Evolutionary conservation across 345 rosid genomes (phyloP), one percentile per base, ranked within the genome.

Genomic region (Corchorus olitorius): DNA sequence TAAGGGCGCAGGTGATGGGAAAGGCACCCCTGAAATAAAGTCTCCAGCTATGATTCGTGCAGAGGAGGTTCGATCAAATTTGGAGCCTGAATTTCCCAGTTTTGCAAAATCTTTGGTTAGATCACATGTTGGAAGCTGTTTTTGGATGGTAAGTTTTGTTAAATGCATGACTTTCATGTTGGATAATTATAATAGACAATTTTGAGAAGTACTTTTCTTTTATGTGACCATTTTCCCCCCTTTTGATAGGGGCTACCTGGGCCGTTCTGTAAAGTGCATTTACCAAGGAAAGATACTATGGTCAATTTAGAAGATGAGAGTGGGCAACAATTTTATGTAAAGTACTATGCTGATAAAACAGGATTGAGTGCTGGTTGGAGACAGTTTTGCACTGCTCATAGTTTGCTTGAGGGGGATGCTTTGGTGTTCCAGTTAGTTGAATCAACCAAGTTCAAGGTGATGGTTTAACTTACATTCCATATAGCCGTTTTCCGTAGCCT

Each of bases 281-380:
- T 94, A 43, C 88, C 87, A 6, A 76, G 56, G 49, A 83, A 82
- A 37, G 97, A 92, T 76, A 58, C 86, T 55, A 80, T 78, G 0
- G 68, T 94, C 33, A 74, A 77, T 65, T 81, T 94, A 82, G 89
- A 84, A 82, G 92, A 92, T 77, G 98, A 92, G 77, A 67, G 68
- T 80, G 96, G 87, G 65, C 50, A 20, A 46, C 34, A 35, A 70
- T 70, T 52, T 53, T 45, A 35, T 35, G 17, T 70, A n/a, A 86
- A 87, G 56, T 89, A 92, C 84, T 81, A 89, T 58, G 91, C 88
- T 41, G 80, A 85, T 64, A 92, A 82, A 81, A 92, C 89, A 4
- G 97, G 97, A 82, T 86, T 94, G 76, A 92, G 98, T 84, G 97
- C 96, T 84, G 98, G 98, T 60, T 94, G 98, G 98, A 84, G 91